Base-by-base conservation (phyloP, 345 rosid genomes). In the Aquilaria yunnanensis region DNA sequence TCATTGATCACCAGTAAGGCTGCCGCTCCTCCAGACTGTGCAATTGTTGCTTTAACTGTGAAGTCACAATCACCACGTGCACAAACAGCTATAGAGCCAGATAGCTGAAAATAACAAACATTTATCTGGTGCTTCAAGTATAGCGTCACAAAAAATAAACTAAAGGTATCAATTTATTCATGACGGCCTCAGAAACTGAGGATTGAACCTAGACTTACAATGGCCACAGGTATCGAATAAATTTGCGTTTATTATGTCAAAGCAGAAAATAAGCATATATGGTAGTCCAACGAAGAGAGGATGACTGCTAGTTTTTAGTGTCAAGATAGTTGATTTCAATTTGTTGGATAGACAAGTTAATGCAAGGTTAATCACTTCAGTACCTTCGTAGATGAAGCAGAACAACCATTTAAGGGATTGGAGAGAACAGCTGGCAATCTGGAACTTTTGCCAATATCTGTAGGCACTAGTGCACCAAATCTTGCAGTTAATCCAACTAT, bases 31-130 rank as follows among this genome's bases (percentile, higher is more conserved):
- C 76, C 90, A 14, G 78, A 68, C 66, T 89, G 84, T 48, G 96
- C 97, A 73, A 87, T 71, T 74, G 83, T 67, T n/a, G 96, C 97
- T 73, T 91, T 91, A 30, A 64, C 63, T 6, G 79, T 82, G 71
- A 85, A 95, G 56, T 79, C 77, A 73, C 99, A 91, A 49, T 79
- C 93, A 12, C 99, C 96, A 46, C 99, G 94, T 37, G 65, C 29
- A n/a, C 88, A 78, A 66, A 89, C 61, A 4, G 81, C 96, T 69
- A 81, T 56, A 47, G 66, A 81, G 32, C 96, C 87, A 74, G 82
- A 77, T 51, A 91, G 64, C 96, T 95, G 81, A 32, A 72, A 60
- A 63, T 13, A 63, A 59, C 51, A 64, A 33, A 62, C 14, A 57
- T 47, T 57, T 23, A 32, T 16, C 37, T 48, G 32, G 48, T 32